Evolutionary conservation across 257 asterid genomes (phyloP).

Genomic region (Hygrophila difformis): DNA sequence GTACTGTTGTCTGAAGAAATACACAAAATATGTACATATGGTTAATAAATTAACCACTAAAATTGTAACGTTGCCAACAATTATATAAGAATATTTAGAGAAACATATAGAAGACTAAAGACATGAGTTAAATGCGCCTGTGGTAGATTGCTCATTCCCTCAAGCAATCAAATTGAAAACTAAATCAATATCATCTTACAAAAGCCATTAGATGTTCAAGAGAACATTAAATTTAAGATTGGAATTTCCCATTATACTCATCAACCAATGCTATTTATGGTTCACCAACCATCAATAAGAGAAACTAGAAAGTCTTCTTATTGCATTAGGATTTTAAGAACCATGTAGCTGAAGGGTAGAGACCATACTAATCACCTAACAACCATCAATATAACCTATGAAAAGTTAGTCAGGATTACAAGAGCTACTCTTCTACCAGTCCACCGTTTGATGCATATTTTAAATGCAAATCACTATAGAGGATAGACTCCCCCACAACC

Average conservation of each 20-base stretch:
- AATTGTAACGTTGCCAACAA: conserved; percentile 1
- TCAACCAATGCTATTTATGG: no score
- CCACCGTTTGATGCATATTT: background rate
- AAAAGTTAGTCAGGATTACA: no score
- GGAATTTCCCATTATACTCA: background rate
- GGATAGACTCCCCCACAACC: no score
- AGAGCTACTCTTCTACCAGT: no score
- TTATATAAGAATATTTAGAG: background rate
- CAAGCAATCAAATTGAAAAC: background rate
- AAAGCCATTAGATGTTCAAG: background rate
- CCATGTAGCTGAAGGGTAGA: background rate
- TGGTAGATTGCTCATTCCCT: background rate
- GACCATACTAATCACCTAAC: no score
- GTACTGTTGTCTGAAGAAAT: conserved; percentile 56
- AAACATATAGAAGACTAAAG: background rate
- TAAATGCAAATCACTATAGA: no score
- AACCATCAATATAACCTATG: no score
- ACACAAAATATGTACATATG: background rate
- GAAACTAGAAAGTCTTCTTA: background rate
- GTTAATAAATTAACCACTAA: conserved; percentile 10
- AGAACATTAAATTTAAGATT: background rate
- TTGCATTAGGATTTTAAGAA: conserved; percentile 1
- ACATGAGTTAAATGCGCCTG: background rate
- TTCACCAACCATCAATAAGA: no score
- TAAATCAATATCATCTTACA: conserved; percentile 1